Percentiles rank a stretch among this genome's conserved stretches.
phyloP scores from a whole-genome alignment of 257 asterid genomes.

The Orobanche coerulescens region DNA sequence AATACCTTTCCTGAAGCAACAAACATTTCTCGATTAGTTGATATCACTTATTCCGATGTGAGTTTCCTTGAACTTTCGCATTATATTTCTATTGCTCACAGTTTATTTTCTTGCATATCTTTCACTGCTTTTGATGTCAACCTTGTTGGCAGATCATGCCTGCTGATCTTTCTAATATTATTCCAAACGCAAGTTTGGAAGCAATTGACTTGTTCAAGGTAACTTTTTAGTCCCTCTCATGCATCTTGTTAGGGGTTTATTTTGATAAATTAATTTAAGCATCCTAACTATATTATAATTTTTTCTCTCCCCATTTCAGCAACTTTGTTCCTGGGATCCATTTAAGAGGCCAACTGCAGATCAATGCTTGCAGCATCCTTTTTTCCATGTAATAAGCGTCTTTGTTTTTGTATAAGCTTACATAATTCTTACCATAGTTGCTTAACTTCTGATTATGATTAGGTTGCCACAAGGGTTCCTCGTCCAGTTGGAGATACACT shows the following conservation, averaged over 20 bases:
- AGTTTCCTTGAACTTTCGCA: slow-evolving; percentile 25
- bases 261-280: background rate
- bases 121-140: slow-evolving; percentile 19
- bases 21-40: slow-evolving; percentile 52
- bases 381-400: slow-evolving; percentile 60
- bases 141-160: slow-evolving; percentile 45
- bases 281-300: background rate
- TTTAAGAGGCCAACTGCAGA: slow-evolving; percentile 87
- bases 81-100: background rate
- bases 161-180: slow-evolving; percentile 53
- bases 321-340: slow-evolving; percentile 97
- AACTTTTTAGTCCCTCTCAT: background rate
- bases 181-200: slow-evolving; percentile 79
- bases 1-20: slow-evolving; percentile 65
- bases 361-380: slow-evolving; percentile 84
- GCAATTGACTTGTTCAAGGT: slow-evolving; percentile 92
- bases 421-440: slow-evolving; percentile 14
- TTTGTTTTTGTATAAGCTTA: slow-evolving; percentile 15
- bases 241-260: background rate
- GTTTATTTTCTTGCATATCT: slow-evolving; percentile 1
- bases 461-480: slow-evolving; percentile 59
- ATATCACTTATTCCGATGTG: slow-evolving; percentile 54
- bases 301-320: slow-evolving; percentile 34
- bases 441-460: slow-evolving; percentile 32
- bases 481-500: slow-evolving; percentile 54